phyloP scores from a whole-genome alignment of 192 early-diverging fungal species.

The Coemansia guatemalensis region DNA sequence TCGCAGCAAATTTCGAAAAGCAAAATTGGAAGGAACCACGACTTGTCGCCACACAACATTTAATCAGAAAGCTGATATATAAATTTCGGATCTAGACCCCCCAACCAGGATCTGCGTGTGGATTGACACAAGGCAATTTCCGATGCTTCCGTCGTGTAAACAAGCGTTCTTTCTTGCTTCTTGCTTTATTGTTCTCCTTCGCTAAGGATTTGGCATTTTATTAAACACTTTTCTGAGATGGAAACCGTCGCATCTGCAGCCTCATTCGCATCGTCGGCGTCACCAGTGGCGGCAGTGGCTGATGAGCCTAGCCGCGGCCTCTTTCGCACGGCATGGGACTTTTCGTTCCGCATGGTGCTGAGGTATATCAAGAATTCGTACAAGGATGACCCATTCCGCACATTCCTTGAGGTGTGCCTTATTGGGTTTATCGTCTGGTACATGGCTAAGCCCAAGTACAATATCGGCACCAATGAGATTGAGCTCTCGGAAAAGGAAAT shows the following conservation, averaged over 20 bases:
- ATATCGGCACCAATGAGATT: constrained; percentile 73
- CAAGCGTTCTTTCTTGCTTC: background rate
- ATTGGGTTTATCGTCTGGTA: constrained; percentile 89
- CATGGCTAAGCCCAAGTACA: constrained; percentile 78
- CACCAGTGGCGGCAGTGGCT: background rate
- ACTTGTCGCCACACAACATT: no score
- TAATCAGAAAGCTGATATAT: no score
- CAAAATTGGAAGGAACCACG: no score
- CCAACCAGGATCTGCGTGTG: background rate
- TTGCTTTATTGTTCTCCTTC: background rate
- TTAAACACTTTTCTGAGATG: constrained; percentile 9
- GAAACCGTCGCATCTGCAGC: constrained; percentile 14
- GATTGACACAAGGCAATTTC: background rate
- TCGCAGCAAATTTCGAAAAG: background rate
- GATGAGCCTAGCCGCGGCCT: constrained; percentile 20
- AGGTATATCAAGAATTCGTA: constrained; percentile 87
- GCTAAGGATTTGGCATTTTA: background rate
- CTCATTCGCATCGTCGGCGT: background rate
- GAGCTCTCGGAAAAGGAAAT: constrained; percentile 90
- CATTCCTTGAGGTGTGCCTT: constrained; percentile 78
- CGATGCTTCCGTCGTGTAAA: background rate
- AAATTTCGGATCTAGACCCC: background rate
- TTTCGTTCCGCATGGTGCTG: constrained; percentile 64
- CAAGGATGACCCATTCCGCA: constrained; percentile 91
- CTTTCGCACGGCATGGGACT: constrained; percentile 43